Evolutionary conservation across 306 rosid genomes (phyloP), one percentile per base, ranked within the genome.

Genomic region (Macrotyloma uniflorum): DNA sequence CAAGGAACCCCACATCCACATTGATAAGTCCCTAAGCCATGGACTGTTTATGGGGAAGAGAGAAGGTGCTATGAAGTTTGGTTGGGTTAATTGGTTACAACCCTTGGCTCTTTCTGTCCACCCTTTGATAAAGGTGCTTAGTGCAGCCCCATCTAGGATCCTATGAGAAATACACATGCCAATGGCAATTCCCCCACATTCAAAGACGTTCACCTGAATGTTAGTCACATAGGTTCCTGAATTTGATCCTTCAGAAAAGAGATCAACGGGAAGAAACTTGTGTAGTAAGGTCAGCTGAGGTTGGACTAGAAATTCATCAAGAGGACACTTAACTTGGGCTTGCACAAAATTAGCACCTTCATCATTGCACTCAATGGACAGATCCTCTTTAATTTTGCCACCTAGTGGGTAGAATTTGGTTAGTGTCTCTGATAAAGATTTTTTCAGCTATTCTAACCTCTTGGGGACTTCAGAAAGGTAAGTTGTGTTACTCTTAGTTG

Each of bases 171-270:
- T 35, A 54, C 82, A 78, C 5, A 77, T 4, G 8, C 89, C 86
- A 7, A 90, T 74, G 7, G 89, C 89, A 35, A 90, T 71, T 38
- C 90, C 91, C 3, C 91, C 91, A 42, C 94, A 87, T 32, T 70
- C 59, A 30, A 91, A 89, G 7, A 78, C 11, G 9, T 66, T 89
- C 4, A 78, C 88, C 47, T 87, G 91, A 45, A 86, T 64, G 20
- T 79, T 70, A n/a, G 85, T 72, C 46, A 82, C 73, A 38, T 79
- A 55, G 22, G 54, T 42, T 32, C 67, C 75, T 2, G 59, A 51
- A 26, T 38, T 30, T 35, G 72, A 54, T 28, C 79, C 79, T 50
- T 70, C 61, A 2, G 13, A 15, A 83, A 40, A 24, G 5, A 8
- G 35, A 30, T 67, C 79, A 67, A 16, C 23, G 0, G 87, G 87